Percentiles rank a stretch among this genome's conserved stretches.
Conservation (phyloP, 2,329 filamentous ascomycete species). For the Colletotrichum sojae region DNA sequence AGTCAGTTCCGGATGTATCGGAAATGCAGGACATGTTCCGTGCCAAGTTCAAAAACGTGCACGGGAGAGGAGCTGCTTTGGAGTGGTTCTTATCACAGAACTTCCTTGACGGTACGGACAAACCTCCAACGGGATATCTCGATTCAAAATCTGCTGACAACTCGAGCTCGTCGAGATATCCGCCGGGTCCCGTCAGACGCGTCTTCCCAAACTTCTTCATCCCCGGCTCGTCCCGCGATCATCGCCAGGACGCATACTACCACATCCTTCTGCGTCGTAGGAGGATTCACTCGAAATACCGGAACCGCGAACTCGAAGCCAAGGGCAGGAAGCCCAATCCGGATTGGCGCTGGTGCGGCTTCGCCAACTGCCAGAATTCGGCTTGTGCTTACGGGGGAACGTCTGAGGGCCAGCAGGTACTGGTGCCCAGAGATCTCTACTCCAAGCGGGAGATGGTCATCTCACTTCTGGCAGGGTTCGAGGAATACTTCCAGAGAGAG, state of each 20-base stretch:
- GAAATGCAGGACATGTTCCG: neutral
- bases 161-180: neutral
- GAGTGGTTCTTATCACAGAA: conserved; percentile 13
- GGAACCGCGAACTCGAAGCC: neutral
- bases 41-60: neutral
- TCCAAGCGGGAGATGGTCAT: neutral
- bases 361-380: neutral
- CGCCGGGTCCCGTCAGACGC: neutral
- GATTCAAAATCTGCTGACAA: neutral
- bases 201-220: neutral
- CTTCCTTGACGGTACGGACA: neutral
- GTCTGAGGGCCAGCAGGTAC: neutral
- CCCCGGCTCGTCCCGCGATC: neutral
- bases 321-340: neutral
- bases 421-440: neutral
- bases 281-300: neutral
- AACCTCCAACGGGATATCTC: neutral
- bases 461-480: neutral
- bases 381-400: neutral
- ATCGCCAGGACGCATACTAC: conserved; percentile 7
- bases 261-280: conserved; percentile 5
- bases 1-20: neutral
- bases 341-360: conserved; percentile 21
- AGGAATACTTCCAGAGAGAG: neutral
- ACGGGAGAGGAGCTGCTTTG: neutral